Percentiles rank a stretch among this genome's conserved stretches.
Conservation (phyloP, 2,329 filamentous ascomycete species). For the Talaromyces sp. region DNA sequence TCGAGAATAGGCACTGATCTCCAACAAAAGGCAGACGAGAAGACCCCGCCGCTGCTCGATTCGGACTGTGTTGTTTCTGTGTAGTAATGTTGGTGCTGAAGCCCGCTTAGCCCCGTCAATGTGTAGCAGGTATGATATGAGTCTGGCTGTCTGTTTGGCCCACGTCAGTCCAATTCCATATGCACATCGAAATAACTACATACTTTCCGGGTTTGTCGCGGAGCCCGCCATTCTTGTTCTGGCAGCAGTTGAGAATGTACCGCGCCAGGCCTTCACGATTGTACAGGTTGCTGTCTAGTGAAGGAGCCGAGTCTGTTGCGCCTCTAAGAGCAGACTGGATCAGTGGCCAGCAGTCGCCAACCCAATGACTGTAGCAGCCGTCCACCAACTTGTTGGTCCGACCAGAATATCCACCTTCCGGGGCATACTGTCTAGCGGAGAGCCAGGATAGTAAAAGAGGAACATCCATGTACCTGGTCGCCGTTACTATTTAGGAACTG, state of each 20-base stretch:
- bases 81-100: constrained; percentile 60
- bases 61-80: constrained; percentile 21
- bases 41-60: constrained; percentile 23
- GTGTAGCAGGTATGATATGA: constrained; percentile 93
- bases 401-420: constrained; percentile 88
- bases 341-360: constrained; percentile 89
- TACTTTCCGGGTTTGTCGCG: constrained; percentile 91
- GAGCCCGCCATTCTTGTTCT: constrained; percentile 71
- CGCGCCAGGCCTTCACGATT: constrained; percentile 77
- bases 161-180: neutral
- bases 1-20: constrained; percentile 42
- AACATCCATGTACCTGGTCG: constrained; percentile 65
- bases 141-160: constrained; percentile 61
- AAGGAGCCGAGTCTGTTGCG: constrained; percentile 23
- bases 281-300: constrained; percentile 48
- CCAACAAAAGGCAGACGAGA: constrained; percentile 35
- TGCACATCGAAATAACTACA: constrained; percentile 28
- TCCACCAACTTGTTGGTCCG: constrained; percentile 97
- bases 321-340: constrained; percentile 71
- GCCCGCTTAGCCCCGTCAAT: constrained; percentile 74
- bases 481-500: constrained; percentile 6
- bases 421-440: constrained; percentile 78
- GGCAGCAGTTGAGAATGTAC: constrained; percentile 86
- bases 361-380: constrained; percentile 97
- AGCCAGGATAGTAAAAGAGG: constrained; percentile 78